Evolutionary conservation across 805 yeast genomes (phyloP).

Genomic region (Vanderwaltozyma tropicalis): DNA sequence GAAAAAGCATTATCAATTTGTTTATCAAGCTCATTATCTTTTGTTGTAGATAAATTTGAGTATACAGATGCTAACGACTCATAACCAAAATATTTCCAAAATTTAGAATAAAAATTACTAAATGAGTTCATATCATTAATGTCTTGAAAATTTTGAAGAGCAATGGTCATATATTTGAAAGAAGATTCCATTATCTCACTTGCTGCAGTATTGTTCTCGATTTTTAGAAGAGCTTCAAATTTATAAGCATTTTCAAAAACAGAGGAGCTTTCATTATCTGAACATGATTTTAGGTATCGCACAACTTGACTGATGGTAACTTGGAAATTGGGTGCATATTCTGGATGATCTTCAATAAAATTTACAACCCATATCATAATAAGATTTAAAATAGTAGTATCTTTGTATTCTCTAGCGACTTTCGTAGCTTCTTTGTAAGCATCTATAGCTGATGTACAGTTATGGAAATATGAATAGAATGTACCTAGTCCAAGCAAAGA

Average conservation of each 20-base stretch:
- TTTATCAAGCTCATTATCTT: slow-evolving; percentile 1
- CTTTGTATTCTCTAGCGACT: slow-evolving; percentile 80
- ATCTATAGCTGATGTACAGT: slow-evolving; percentile 56
- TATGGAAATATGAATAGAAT: slow-evolving; percentile 57
- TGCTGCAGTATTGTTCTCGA: slow-evolving; percentile 42
- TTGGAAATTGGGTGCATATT: slow-evolving; percentile 39
- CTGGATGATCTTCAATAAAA: slow-evolving; percentile 60
- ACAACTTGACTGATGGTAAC: slow-evolving; percentile 56
- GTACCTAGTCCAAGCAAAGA: slow-evolving; percentile 66
- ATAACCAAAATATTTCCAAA: slow-evolving; percentile 19
- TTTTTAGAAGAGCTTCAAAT: slow-evolving; percentile 47
- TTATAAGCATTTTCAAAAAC: slow-evolving; percentile 49
- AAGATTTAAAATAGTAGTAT: slow-evolving; percentile 58
- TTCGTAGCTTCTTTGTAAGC: slow-evolving; percentile 81
- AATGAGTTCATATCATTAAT: neutral
- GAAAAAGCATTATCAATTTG: slow-evolving; percentile 7
- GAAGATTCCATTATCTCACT: slow-evolving; percentile 43
- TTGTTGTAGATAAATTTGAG: neutral
- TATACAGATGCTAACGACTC: slow-evolving; percentile 11
- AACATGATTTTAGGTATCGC: slow-evolving; percentile 35
- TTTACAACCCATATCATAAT: slow-evolving; percentile 66
- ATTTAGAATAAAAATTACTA: slow-evolving; percentile 2
- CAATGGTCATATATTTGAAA: slow-evolving; percentile 44
- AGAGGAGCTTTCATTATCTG: slow-evolving; percentile 20
- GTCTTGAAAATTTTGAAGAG: slow-evolving; percentile 34